Conservation (phyloP, 129 eudicot species). For the Saussurea involucrata region DNA sequence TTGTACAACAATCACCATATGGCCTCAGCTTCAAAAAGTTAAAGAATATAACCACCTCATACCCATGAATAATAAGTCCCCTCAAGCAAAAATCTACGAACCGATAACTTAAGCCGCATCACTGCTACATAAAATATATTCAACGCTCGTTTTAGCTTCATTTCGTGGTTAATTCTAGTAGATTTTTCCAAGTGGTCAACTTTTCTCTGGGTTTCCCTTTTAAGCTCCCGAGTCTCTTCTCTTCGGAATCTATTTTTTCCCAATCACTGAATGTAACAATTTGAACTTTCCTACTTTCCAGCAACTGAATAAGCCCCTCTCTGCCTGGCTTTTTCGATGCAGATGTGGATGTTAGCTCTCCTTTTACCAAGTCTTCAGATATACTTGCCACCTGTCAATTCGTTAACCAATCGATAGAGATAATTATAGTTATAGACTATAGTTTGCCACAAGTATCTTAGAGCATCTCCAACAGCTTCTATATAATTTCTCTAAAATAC, state of each 20-base stretch:
- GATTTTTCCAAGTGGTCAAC: conserved; percentile 53
- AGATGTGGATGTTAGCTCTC: conserved; percentile 20
- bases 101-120: background rate
- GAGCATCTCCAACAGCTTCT: too few relatives aligned
- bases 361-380: conserved; percentile 54
- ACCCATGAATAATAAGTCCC: background rate
- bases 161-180: conserved; percentile 47
- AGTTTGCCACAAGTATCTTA: background rate
- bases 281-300: conserved; percentile 54
- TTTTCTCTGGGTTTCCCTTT: conserved; percentile 78
- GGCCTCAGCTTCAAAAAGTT: background rate
- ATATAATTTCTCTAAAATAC: too few relatives aligned
- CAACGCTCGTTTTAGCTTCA: conserved; percentile 23
- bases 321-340: conserved; percentile 57
- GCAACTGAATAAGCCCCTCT: conserved; percentile 59
- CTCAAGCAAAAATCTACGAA: background rate
- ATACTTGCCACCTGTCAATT: conserved; percentile 69
- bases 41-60: conserved; percentile 3
- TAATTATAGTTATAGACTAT: background rate
- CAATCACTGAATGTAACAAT: conserved; percentile 59
- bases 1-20: conserved; percentile 10
- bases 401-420: conserved; percentile 22
- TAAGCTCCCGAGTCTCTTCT: conserved; percentile 66
- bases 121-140: background rate
- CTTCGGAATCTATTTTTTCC: conserved; percentile 89